Base-by-base conservation (phyloP, 2,329 filamentous ascomycete genomes). In the Camptophora hylomeconis region DNA sequence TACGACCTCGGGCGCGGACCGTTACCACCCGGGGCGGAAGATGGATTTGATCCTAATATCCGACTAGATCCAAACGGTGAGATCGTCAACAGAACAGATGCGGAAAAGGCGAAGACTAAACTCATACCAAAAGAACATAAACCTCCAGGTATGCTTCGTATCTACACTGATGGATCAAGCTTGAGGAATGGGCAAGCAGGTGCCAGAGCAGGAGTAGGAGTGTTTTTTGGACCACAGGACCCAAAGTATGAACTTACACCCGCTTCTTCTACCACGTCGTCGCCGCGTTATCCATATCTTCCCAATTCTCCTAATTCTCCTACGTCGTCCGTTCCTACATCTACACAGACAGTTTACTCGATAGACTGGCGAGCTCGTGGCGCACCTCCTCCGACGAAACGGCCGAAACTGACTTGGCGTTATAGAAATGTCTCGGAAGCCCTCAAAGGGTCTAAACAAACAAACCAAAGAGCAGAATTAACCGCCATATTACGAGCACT, bases 381-480 rank as follows among this genome's bases (percentile, higher is more conserved):
- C 14, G 29, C 21, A 13, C 18, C 32, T 16, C 33, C 13, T n/a
- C 21, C 22, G 18, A 10, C 16, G 24, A 28, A 29, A 19, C 31
- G 36, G 35, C 30, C 17, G 12, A 40, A 34, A 28, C 32, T 37
- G 30, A 45, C 40, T 29, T 45, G 41, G 41, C 38, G 40, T 39
- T 45, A 52, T 45, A 75, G 72, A 42, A 80, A 80, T 45, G 56
- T 92, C 14, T 81, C 80, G 8, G 84, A 92, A 54, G 72, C 75
- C 3, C 68, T 94, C 2, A 56, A 65, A 28, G 83, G 83, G 28
- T 61, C 67, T 10, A 63, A 66, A 7, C 89, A 95, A 56, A 95
- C 89, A 1, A 98, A 98, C 51, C 83, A 95, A 53, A 80, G 89
- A 3, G 89, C 87, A n/a, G 89, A 98, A 58, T 63, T 98, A 34